phyloP scores from a whole-genome alignment of 208 protist genomes.

The Angomonas deanei region DNA sequence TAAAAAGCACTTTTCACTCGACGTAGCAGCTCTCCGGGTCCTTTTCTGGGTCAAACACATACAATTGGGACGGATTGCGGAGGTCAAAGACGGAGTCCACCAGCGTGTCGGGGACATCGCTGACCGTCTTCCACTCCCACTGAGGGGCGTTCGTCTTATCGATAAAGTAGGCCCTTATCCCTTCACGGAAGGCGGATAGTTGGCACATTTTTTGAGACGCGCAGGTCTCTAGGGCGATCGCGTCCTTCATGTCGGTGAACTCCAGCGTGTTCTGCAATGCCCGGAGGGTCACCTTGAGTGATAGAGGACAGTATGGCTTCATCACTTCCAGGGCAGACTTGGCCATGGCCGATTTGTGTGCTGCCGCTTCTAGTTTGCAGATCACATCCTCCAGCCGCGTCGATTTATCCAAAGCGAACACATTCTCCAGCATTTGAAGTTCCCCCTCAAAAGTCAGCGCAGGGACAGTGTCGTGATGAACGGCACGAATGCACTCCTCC shows the following conservation, averaged over 20 bases:
- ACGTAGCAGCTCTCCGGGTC: not conserved
- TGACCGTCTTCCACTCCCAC: constrained; percentile 26
- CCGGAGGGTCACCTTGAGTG: constrained; percentile 39
- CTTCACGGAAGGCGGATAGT: constrained; percentile 32
- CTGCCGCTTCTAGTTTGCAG: constrained; percentile 16
- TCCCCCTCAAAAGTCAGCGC: constrained; percentile 35
- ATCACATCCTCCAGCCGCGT: constrained; percentile 35
- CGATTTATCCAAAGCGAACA: constrained; percentile 20
- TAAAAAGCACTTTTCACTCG: not conserved
- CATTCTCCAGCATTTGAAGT: constrained; percentile 16
- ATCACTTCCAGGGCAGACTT: constrained; percentile 15
- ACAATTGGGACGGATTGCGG: constrained; percentile 10
- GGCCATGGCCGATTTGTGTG: constrained; percentile 16
- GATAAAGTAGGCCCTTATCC: constrained; percentile 27
- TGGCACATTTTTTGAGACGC: constrained; percentile 24
- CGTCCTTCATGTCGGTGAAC: constrained; percentile 5
- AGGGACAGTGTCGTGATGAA: constrained; percentile 20
- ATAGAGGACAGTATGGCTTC: constrained; percentile 27
- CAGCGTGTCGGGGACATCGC: constrained; percentile 8
- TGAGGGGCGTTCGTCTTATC: constrained; percentile 36
- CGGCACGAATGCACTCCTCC: constrained; percentile 20
- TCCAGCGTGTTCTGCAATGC: constrained; percentile 10
- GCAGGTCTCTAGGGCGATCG: constrained; percentile 14
- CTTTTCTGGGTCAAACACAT: not conserved
- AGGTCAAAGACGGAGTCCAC: constrained; percentile 9